Base-by-base conservation (phyloP, 805 yeast genomes). In the Kazachstania taianensis region DNA sequence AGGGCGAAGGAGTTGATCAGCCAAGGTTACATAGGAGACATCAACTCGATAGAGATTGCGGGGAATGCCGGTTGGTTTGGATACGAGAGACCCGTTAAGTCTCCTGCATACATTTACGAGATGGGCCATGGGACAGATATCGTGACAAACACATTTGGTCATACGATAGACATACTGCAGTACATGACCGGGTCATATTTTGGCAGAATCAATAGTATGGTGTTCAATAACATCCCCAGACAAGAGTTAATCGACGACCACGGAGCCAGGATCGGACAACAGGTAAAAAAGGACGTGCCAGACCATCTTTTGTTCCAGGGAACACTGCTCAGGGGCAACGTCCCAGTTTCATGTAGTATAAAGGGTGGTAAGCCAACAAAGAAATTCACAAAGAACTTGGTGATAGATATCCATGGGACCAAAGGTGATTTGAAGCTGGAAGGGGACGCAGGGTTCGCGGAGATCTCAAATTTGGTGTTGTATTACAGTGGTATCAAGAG, bases 401-500 rank as follows among this genome's bases (percentile, higher is more conserved):
- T 55, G n/a, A 52, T 54, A 19, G 58, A 55, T 36, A 48, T 55
- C 23, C 59, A 55, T 38, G 59, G 59, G 14, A 52, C 59, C 12
- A 53, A 49, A 35, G 59, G 59, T 33, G 58, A 55, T 43, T 36
- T 53, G 14, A 55, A 53, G 36, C 39, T 55, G 14, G 59, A 55
- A 39, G 59, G 59, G 30, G 58, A 55, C 35, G 59, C 58, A 6
- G 59, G 59, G n/a, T 55, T 55, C 36, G 55, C 56, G 1, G 58
- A 53, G 33, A 50, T 55, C 9, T 52, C 59, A 5, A 55, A 53
- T 34, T 37, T 55, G 8, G 58, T 53, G 1, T 38, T 55, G 24
- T 55, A 53, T 38, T 55, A 52, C 36, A 50, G 53, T 37, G 59
- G 59, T 30, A 38, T 40, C 7, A 48, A 48, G 25, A 40, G 43